These are phyloP conservation scores for Pezicula rhizophila DNA, from an alignment of 2,329 filamentous ascomycete genomes.

Conservation along the genomic window DNA sequence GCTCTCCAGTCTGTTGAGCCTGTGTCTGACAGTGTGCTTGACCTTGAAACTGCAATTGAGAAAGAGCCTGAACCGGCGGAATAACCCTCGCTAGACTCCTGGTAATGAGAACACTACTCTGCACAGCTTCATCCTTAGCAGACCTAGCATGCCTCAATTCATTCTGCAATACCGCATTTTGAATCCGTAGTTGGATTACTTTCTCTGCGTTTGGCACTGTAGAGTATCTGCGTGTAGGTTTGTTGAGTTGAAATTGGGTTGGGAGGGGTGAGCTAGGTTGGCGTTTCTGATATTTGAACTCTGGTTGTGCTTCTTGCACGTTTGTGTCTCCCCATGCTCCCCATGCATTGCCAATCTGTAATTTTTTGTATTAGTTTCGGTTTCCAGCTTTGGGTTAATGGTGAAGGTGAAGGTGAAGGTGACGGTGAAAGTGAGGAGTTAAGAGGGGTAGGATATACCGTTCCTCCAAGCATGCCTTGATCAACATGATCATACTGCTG, in stretches of 20 bases:
- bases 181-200: conserved; percentile 10
- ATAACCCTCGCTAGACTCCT: conserved; percentile 3
- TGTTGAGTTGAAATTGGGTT: not conserved
- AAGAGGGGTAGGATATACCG: no score
- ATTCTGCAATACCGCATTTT: conserved; percentile 19
- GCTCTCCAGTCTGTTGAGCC: no score
- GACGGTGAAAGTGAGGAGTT: no score
- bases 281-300: no score
- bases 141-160: conserved; percentile 12
- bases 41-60: not conserved
- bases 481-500: no score
- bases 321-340: no score
- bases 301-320: no score
- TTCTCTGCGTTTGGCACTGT: not conserved
- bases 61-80: not conserved
- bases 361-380: no score
- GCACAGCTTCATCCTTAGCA: conserved; percentile 12
- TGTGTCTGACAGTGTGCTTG: not conserved
- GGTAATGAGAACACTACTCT: conserved; percentile 9
- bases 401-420: no score
- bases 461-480: no score
- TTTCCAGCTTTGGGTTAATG: no score
- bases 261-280: not conserved
- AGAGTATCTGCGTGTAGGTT: not conserved
- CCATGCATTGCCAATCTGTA: no score